Evolutionary conservation across 2,329 filamentous ascomycete genomes (phyloP).

Genomic region (Leptoxyphium fumago): DNA sequence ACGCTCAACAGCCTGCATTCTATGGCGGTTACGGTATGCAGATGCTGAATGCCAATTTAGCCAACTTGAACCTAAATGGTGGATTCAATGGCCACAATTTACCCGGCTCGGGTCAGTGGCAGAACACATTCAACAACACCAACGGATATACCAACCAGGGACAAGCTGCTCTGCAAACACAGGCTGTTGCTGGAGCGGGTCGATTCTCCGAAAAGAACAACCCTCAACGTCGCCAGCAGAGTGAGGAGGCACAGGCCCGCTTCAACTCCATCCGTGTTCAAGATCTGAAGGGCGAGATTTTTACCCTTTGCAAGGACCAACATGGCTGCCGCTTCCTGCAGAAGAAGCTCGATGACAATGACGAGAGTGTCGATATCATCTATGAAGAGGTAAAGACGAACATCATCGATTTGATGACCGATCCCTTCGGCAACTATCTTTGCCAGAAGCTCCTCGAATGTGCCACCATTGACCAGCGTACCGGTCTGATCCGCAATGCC

Average conservation of each 20-base stretch:
- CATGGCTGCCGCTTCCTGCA: slow-evolving; percentile 94
- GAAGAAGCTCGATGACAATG: slow-evolving; percentile 88
- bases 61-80: slow-evolving; percentile 42
- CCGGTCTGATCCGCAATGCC: slow-evolving; percentile 79
- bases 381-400: slow-evolving; percentile 87
- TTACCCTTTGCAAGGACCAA: slow-evolving; percentile 89
- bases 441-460: slow-evolving; percentile 97
- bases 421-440: slow-evolving; percentile 97
- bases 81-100: slow-evolving; percentile 25
- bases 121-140: slow-evolving; percentile 6
- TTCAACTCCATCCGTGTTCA: slow-evolving; percentile 76
- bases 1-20: slow-evolving; percentile 20
- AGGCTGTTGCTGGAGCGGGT: slow-evolving; percentile 14
- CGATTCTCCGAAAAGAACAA: slow-evolving; percentile 63
- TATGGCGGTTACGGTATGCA: slow-evolving; percentile 41
- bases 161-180: slow-evolving; percentile 36
- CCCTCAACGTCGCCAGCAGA: slow-evolving; percentile 58
- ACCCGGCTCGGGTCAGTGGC: slow-evolving; percentile 12
- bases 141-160: slow-evolving; percentile 38
- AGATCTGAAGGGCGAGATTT: slow-evolving; percentile 67
- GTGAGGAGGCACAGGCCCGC: slow-evolving; percentile 57
- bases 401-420: slow-evolving; percentile 95
- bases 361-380: slow-evolving; percentile 75
- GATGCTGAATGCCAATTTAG: slow-evolving; percentile 54
- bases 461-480: slow-evolving; percentile 89